Base-by-base conservation (phyloP, 495 filamentous ascomycete species). In the Daldinia loculata region DNA sequence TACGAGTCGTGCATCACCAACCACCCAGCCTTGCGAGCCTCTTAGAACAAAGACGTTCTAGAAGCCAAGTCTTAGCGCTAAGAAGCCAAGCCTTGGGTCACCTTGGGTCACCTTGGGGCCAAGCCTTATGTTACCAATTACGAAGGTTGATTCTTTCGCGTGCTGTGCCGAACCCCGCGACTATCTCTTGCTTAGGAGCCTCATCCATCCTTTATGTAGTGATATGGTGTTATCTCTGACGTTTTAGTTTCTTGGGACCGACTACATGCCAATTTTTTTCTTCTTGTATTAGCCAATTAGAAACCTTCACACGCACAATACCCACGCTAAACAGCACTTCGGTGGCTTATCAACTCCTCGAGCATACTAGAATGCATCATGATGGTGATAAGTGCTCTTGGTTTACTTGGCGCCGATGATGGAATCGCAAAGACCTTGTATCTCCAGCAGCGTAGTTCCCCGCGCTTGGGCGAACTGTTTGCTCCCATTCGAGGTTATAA, bases 401-500 rank as follows among this genome's bases (percentile, higher is more conserved):
- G 71, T 74, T 63, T 62, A 67, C 71, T 74, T 74, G 71, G 71
- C 71, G 30, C 41, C 48, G 52, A 70, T 52, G 62, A 58, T 64
- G 30, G 48, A 63, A 70, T 56, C 43, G 19, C 61, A 48, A 11
- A 66, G 51, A 65, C 43, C 17, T 19, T 62, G 57, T 38, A 57
- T 58, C 61, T 51, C 39, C n/a, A 6, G 27, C 57, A 27, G 61
- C 50, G 61, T 63, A 52, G 30, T 32, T 14, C 50, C 61, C 66
- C 66, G 38, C 41, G 17, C 30, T 19, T 41, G 26, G 34, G 34
- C 15, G 41, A 11, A 61, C 56, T 12, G 34, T 11, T 67, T 58
- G 45, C 50, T 30, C 34, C 53, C n/a, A 15, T 48, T 53, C 30
- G 27, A 34, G 34, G 1, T 52, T 72, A 73, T 69, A 73, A 68